Base-by-base conservation (phyloP, 163 green algal genomes). In the Prototheca wickerhamii region DNA sequence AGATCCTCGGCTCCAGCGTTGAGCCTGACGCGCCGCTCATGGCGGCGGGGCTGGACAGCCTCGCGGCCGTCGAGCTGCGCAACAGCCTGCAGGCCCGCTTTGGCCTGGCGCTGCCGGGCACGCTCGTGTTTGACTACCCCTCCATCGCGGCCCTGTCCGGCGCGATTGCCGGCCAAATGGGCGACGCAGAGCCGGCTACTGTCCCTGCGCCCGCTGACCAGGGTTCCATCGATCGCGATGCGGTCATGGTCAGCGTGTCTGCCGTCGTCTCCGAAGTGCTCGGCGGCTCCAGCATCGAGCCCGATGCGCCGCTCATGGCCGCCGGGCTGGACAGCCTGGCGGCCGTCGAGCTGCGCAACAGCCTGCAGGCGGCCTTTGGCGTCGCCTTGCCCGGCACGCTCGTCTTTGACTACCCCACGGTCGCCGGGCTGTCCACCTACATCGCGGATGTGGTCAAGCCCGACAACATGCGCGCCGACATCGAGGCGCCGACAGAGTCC, bases 111-210 rank as follows among this genome's bases (percentile, higher is more conserved):
- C 78, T 95, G 64, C 84, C 88, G 10, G 53, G 61, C 30, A 96
- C 89, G 0, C 61, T 95, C 37, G 76, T 88, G 5, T 94, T 95
- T 76, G 88, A 96, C 76, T 93, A 92, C 79, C 88, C 89, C 35
- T 86, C 87, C 5, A 25, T 71, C 2, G 37, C 64, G 15, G 80
- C 81, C 18, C 67, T 96, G 4, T 63, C 75, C 0, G 63, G 29
- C 0, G 82, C 82, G 44, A 56, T 90, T 33, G 43, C 69, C 31
- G 64, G 50, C 21, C 40, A 66, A 3, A 29, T 76, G 20, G 44
- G n/a, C 2, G 35, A 62, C 3, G 43, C 56, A 46, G 44, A 35
- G 1, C 12, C 40, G 15, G 40, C 12, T 15, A 49, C 40, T 49
- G 40, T 15, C 15, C 12, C 40, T 49, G 40, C 40, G 10, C 12